Evolutionary conservation across 257 asterid species (phyloP), one percentile per base, ranked within the genome.

Genomic region (Ligustrum vulgare): DNA sequence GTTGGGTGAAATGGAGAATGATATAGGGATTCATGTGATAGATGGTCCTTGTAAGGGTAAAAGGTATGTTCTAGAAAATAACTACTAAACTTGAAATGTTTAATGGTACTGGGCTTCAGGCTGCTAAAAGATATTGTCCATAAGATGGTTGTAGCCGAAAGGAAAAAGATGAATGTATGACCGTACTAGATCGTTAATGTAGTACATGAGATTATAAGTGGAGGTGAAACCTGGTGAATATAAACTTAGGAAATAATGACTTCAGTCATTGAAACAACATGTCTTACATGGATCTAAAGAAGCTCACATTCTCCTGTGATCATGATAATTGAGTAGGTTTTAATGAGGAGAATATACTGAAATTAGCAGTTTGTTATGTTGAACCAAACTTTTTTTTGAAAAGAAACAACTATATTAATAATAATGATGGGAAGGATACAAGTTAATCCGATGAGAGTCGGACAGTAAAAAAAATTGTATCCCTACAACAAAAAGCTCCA

Each of bases 281-380:
- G 58, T 56, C 28, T 56, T 56, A 28, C 64, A 56, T 56, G 12
- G 64, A 56, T 56, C 64, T 56, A 56, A 56, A 56, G 64, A 56
- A 56, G 64, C 64, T 56, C 64, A 56, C 11, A 8, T 18, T 20
- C 64, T n/a, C 13, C 1, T 7, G 64, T 56, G 25, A 56, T 56
- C 4, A 15, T 49, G 20, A 49, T 49, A 16, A 49, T 49, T 15
- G 58, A 49, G 22, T 15, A 49, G 20, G 58, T 49, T 49, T 4
- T 49, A 49, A 5, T 49, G 20, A 16, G 58, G 58, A 49, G 58
- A 49, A 16, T 37, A 37, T 37, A 37, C 9, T 37, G 6, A 18
- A 49, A 49, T 13, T 49, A 49, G 58, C 16, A 49, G 58, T 49
- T 22, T 49, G 58, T 49, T 49, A 22, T 16, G 23, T 18, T 4